Percentiles rank a stretch among this genome's conserved stretches.
Evolutionary conservation across 805 yeast genomes (phyloP).

Genomic region (Lipomyces kockii): DNA sequence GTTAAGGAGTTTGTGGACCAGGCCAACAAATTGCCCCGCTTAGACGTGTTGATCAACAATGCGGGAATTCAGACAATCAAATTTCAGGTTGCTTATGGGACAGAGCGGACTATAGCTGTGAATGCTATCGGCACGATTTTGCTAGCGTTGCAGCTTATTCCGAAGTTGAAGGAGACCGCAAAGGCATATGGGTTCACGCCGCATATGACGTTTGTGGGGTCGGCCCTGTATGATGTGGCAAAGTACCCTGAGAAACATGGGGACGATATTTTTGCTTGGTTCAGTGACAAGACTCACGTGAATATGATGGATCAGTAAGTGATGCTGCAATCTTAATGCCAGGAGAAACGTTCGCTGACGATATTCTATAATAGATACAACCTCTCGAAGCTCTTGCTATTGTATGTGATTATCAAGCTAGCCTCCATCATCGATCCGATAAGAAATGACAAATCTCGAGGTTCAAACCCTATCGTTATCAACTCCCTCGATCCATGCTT

Average conservation of each 20-base stretch:
- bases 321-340: too few species aligned
- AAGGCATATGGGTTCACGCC: slow-evolving; percentile 1
- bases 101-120: slow-evolving; percentile 9
- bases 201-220: slow-evolving; percentile 11
- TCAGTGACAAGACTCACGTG: slow-evolving; percentile 1
- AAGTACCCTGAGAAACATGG: slow-evolving; percentile 16
- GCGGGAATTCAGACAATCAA: slow-evolving; percentile 7
- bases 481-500: slow-evolving; percentile 22
- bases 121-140: slow-evolving; percentile 11
- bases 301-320: background rate
- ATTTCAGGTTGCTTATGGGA: slow-evolving; percentile 1
- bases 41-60: slow-evolving; percentile 16
- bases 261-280: background rate
- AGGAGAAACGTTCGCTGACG: too few species aligned
- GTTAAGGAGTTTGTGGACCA: slow-evolving; percentile 12
- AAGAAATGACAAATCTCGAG: slow-evolving; percentile 7
- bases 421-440: slow-evolving; percentile 15
- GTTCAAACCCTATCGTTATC: background rate
- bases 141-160: slow-evolving; percentile 16
- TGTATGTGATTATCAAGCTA: slow-evolving; percentile 7
- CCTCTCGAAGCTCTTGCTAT: too few species aligned
- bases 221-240: slow-evolving; percentile 12
- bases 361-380: too few species aligned
- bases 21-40: slow-evolving; percentile 13
- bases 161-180: slow-evolving; percentile 19